phyloP scores from a whole-genome alignment of 306 rosid genomes.

The Senna tora region DNA sequence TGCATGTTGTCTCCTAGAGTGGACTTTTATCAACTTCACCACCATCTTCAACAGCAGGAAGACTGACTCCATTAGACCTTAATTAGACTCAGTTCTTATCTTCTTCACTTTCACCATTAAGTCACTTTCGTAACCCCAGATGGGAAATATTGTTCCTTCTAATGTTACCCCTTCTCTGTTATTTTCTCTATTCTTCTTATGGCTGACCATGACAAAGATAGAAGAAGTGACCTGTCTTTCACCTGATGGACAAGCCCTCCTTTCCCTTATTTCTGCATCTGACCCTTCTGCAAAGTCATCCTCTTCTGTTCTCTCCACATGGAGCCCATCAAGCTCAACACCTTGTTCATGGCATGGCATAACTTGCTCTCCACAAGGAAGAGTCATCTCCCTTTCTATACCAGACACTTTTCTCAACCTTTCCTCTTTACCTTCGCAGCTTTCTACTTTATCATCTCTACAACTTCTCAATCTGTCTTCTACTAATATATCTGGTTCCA shows the following conservation, averaged over 20 bases:
- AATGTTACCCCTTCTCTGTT: conserved; percentile 39
- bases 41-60: conserved; percentile 38
- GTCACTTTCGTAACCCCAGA: conserved; percentile 39
- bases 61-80: conserved; percentile 25
- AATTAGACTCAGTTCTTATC: conserved; percentile 37
- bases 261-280: conserved; percentile 63
- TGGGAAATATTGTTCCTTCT: conserved; percentile 41
- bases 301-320: conserved; percentile 72
- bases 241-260: conserved; percentile 86
- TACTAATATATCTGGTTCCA: conserved; percentile 80
- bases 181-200: conserved; percentile 45
- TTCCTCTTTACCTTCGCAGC: conserved; percentile 69
- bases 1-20: conserved; percentile 64
- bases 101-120: conserved; percentile 42
- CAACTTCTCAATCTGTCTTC: conserved; percentile 95
- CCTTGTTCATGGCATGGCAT: conserved; percentile 96
- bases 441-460: conserved; percentile 75
- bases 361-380: conserved; percentile 81
- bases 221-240: conserved; percentile 59
- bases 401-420: conserved; percentile 81
- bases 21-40: conserved; percentile 50
- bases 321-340: conserved; percentile 78
- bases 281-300: conserved; percentile 51
- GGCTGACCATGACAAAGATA: conserved; percentile 38
- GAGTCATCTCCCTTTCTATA: conserved; percentile 82